Evolutionary conservation across 1,139 yeast species (phyloP), one percentile per base, ranked within the genome.

Genomic region (Barnettozyma hawaiiensis): DNA sequence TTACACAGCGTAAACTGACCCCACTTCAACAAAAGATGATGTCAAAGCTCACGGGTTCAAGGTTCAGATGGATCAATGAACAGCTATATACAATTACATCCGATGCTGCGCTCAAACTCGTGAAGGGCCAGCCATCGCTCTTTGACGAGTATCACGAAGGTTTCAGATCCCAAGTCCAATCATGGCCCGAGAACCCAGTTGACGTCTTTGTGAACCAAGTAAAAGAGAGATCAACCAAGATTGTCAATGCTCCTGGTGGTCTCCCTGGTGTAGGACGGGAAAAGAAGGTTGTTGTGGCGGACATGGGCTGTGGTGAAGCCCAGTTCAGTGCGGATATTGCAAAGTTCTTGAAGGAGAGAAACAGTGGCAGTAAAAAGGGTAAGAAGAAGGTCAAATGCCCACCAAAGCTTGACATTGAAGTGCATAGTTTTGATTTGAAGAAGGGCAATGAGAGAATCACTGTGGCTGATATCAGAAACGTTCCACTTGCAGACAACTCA

Each of bases 241-340:
- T 81, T 22, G 79, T 89, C 6, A 86, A 84, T 62, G 96, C 97
- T 0, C 97, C 97, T 2, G 97, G 97, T 51, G 97, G 97, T 2
- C 70, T 90, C 46, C 96, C 96, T 2, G 92, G 92, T 15, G 58
- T 67, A 3, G 73, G 71, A 46, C 67, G 69, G 42, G 61, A 61
- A 14, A 70, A 69, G 48, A 66, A 66, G 33, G 81, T 89, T 31
- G 87, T 84, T 2, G 75, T 92, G 43, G 97, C 97, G 0, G 98
- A 92, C 66, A 89, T 92, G 97, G 98, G 98, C 11, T 92, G 98
- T 64, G 98, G 98, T 40, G 98, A 92, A 63, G 97, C 97, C 0
- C 85, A 84, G 57, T 70, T 92, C 36, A 81, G 96, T 2, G 63
- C 73, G 31, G 85, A 86, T 50, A 72, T 87, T 32, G 66, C 69